Evolutionary conservation across 345 rosid genomes (phyloP), one percentile per base, ranked within the genome.

Genomic region (Pistacia integerrima): DNA sequence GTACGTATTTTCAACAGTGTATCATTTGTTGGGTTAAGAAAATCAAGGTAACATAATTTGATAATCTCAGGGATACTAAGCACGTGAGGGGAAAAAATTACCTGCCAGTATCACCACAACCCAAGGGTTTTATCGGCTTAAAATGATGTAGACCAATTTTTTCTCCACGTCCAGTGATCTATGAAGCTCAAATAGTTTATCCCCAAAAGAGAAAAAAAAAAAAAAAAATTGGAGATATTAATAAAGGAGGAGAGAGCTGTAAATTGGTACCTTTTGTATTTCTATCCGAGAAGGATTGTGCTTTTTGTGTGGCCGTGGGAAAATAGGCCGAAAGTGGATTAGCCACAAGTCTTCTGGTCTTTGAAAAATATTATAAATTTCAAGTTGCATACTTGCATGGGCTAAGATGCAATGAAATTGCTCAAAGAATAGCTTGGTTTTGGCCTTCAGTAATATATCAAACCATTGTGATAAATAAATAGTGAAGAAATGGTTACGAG

Each of bases 91-190:
- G 65, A 77, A 17, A 18, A 36, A 28, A 25, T 64, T 87, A 95
- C 99, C 99, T 93, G 84, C 99, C 99, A 73, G 99, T 92, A 83
- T 96, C 99, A 74, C 99, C 99, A 56, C 94, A 91, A 16, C 99
- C 99, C 78, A 96, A 78, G 4, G 99, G 99, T 85, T 85, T 96
- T 79, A 93, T 81, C 56, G 99, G 99, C 85, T 89, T 92, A 83
- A 96, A 96, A 88, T 96, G 97, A 74, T 87, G 88, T 30, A 96
- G 81, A 49, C 97, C 94, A 70, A 93, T 88, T 76, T 77, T 86
- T 81, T 85, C 98, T 69, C 93, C 97, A 12, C 58, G 54, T 5
- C 89, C 88, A 78, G 91, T 90, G 84, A 96, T 87, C 99, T 96
- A 71, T 33, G 13, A 78, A 72, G 11, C 72, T 54, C 59, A 76